Evolutionary conservation across 805 yeast species (phyloP), one percentile per base, ranked within the genome.

Genomic region (Blastobotrys attinorum): DNA sequence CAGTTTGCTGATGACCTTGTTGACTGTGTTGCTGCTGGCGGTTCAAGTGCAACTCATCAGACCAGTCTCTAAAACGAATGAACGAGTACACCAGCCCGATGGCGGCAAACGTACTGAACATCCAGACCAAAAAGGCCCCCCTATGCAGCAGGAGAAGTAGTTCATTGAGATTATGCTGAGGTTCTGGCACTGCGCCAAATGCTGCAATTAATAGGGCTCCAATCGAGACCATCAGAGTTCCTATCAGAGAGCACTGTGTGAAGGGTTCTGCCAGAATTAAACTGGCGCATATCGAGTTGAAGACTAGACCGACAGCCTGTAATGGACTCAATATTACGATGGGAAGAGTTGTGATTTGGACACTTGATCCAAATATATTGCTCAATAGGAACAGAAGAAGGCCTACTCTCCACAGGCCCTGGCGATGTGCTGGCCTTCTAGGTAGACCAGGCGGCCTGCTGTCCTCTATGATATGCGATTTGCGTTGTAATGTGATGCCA

Each of bases 221-320:
- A 2, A 73, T 39, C 1, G 81, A 72, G 4, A 85, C 83, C 17
- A 83, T 62, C 1, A 72, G 52, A 0, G 96, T 87, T 3, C 95
- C 95, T 7, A 64, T 45, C 1, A 75, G 63, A 1, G 88, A 72
- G 42, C 63, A 65, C 20, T 52, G 48, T 1, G 89, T 79, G 59
- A 85, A 83, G 0, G 69, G 67, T 56, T 87, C 96, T 25, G 78
- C 69, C 11, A 87, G 72, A 11, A 87, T 62, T 8, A 84, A 45
- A 16, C 82, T 60, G 35, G 92, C 84, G 55, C 86, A 75, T 1
- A 84, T 61, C 0, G 92, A 77, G 61, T 88, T 88, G 69, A 88
- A 87, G 2, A 87, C 88, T n/a, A 88, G 69, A 0, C 96, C 95
- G 20, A 81, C 77, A 21, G 94, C 86, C 59, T 87, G 96, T 43